Evolutionary conservation across 768 basidiomycete genomes (phyloP), one percentile per base, ranked within the genome.

Genomic region (Pulveroboletus ravenelii): DNA sequence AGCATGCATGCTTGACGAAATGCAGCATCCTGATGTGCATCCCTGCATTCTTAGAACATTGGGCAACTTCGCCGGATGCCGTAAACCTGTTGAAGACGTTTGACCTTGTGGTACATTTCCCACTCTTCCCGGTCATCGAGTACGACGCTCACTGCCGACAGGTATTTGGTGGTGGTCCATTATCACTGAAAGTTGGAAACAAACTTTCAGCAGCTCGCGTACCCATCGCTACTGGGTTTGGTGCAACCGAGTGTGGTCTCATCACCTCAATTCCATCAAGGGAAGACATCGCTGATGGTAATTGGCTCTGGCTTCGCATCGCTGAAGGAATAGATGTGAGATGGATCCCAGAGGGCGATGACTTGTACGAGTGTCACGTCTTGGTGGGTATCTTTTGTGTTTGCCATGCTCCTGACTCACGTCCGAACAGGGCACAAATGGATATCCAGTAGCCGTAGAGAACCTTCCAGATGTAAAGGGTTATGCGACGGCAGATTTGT

Each of bases 401-500:
- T 38, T n/a, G 7, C n/a, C 6, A 29, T 43, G 6, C 8, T 23
- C 20, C 20, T 23, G 20, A 23, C 20, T 23, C 20, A 23, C 20
- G 4, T 23, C 20, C 20, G 20, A 23, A 23, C 20, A 23, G 20
- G 20, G 20, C 20, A 23, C 20, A 23, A 23, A 23, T 1, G 3
- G 25, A 13, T 27, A 40, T 9, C 36, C 30, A 20, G 1, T 57
- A 10, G 59, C 53, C 0, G 38, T 64, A 6, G 47, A 64, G 30
- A 77, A 78, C 53, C 48, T 72, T 7, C 55, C 67, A 3, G 75
- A 73, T 5, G 48, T 56, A 6, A 52, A 73, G 38, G 50, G 48
- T 1, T 59, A 74, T 46, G 73, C 71, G 0, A 77, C 73, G 1
- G 69, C 70, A 0, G 78, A 77, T 62, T 45, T 80, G 3, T 75